Percentiles rank a stretch among this genome's conserved stretches.
Conservation (phyloP, 73 alveolate genomes). For the Blepharisma stoltei region DNA sequence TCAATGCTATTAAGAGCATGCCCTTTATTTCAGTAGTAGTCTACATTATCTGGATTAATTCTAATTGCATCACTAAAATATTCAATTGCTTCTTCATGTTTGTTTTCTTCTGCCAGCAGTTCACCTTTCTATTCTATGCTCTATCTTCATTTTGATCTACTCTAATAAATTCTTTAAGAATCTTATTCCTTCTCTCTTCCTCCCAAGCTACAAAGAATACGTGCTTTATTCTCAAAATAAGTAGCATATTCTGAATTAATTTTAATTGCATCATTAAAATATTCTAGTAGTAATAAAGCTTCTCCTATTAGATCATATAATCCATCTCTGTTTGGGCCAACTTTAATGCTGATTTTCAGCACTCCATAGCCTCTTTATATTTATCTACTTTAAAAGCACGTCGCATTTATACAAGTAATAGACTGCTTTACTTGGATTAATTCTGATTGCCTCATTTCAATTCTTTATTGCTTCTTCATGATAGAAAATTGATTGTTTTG, state of each 20-base stretch:
- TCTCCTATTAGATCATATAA: neutral
- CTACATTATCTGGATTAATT: neutral
- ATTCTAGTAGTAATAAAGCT: neutral
- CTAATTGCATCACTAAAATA: conserved; percentile 1
- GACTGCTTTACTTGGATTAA: neutral
- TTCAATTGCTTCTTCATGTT: neutral
- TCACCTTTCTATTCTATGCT: neutral
- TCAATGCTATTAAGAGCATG: neutral
- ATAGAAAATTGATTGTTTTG: too few species aligned
- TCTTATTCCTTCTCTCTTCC: neutral
- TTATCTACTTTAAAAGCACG: neutral
- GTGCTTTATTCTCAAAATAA: neutral
- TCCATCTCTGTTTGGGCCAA: neutral
- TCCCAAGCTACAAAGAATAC: neutral
- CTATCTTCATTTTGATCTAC: neutral
- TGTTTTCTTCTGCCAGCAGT: neutral
- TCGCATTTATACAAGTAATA: neutral
- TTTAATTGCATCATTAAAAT: neutral
- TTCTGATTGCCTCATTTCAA: neutral
- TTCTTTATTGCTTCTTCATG: neutral
- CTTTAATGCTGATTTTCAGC: neutral
- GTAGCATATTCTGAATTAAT: neutral
- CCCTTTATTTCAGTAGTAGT: neutral
- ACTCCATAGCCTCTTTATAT: neutral
- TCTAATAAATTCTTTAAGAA: neutral